Conservation (phyloP, 2,329 filamentous ascomycete species). For the Albophoma yamanashiensis region DNA sequence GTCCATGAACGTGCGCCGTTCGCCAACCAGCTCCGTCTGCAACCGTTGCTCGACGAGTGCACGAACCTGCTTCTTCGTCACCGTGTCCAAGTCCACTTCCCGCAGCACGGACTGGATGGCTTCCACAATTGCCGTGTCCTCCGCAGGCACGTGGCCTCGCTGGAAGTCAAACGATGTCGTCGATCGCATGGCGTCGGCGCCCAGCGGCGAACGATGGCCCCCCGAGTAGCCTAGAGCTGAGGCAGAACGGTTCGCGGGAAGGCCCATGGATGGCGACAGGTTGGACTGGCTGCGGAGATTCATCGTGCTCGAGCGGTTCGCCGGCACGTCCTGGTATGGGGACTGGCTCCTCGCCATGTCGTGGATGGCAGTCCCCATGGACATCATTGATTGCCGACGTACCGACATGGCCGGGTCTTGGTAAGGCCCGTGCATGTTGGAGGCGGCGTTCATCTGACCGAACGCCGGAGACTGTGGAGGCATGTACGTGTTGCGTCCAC, state of each 20-base stretch:
- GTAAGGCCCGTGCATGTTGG: conserved; percentile 35
- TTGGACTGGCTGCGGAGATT: conserved; percentile 41
- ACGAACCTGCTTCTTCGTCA: conserved; percentile 95
- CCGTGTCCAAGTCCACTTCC: conserved; percentile 90
- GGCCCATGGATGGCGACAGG: conserved; percentile 32
- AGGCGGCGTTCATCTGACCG: conserved; percentile 38
- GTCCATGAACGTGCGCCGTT: conserved; percentile 83
- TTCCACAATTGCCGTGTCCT: conserved; percentile 71
- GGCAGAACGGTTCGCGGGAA: conserved; percentile 25
- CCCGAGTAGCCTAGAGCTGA: conserved; percentile 36
- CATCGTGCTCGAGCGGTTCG: conserved; percentile 49
- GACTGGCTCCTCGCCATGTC: conserved; percentile 40
- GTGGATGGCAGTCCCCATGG: conserved; percentile 38
- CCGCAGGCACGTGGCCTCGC: conserved; percentile 52
- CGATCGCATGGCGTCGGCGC: conserved; percentile 35
- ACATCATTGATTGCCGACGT: conserved; percentile 64
- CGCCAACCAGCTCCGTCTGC: conserved; percentile 78
- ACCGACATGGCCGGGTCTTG: conserved; percentile 39
- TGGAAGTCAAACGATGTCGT: conserved; percentile 51
- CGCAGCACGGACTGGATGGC: conserved; percentile 72
- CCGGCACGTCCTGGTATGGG: conserved; percentile 46
- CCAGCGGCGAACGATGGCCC: conserved; percentile 35
- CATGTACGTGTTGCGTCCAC: conserved; percentile 62
- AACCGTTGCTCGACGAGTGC: conserved; percentile 87
- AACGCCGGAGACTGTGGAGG: conserved; percentile 73